Evolutionary conservation across 2,329 filamentous ascomycete species (phyloP).

Genomic region (Ophiostoma novo-ulmi): DNA sequence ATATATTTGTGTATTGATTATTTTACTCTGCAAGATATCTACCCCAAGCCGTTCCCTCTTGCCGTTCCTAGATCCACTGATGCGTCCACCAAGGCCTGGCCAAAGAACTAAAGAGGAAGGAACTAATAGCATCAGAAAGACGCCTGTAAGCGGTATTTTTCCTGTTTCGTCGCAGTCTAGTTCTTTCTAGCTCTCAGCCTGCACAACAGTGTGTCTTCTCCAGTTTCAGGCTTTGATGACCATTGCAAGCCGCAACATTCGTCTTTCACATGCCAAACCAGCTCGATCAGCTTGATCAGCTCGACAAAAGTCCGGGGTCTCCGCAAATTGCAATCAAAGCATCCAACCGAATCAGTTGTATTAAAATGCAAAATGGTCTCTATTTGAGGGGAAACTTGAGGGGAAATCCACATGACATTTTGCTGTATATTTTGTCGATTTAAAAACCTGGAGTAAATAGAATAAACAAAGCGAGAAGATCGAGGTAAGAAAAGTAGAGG

Average conservation of each 20-base stretch:
- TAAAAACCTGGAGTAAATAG: conserved; percentile 1
- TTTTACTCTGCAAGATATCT: background rate
- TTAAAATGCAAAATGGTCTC: background rate
- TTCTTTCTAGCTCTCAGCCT: background rate
- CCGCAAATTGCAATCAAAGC: conserved; percentile 16
- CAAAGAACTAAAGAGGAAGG: background rate
- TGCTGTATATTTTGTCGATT: background rate
- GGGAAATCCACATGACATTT: background rate
- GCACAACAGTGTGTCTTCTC: background rate
- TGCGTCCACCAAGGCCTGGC: background rate
- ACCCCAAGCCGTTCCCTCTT: background rate
- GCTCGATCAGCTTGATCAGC: background rate
- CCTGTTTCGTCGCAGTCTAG: conserved; percentile 9
- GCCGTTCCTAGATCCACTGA: background rate
- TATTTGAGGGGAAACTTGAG: background rate
- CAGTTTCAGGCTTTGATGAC: background rate
- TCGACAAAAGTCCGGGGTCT: conserved; percentile 22
- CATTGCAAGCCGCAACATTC: background rate
- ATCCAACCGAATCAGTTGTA: background rate
- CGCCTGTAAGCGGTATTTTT: conserved; percentile 17
- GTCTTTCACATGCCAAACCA: conserved; percentile 24
- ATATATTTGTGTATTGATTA: too few species aligned
- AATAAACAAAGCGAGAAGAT: background rate
- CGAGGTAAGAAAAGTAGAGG: background rate
- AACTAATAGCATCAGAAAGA: conserved; percentile 11